These are phyloP conservation scores for Penicillium sclerotiorum DNA, from an alignment of 2,329 filamentous ascomycete species.

Conservation along the genomic window DNA sequence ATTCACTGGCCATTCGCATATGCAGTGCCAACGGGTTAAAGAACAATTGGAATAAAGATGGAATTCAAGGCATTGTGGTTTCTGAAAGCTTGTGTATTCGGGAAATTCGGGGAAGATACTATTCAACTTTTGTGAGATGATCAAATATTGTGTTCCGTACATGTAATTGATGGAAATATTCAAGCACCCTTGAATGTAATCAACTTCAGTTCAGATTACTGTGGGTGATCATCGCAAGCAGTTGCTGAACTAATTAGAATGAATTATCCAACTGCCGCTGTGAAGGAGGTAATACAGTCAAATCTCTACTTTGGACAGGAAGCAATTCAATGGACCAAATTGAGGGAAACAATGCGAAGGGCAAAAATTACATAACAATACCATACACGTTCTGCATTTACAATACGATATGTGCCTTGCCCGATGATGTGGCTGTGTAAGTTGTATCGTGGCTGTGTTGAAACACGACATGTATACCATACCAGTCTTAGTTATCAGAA, in stretches of 20 bases:
- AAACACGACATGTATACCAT: background rate
- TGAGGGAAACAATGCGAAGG: background rate
- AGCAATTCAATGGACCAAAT: background rate
- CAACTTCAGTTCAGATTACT: background rate
- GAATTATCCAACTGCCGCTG: background rate
- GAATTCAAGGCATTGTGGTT: too few species aligned
- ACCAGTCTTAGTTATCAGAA: background rate
- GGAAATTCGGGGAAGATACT: background rate
- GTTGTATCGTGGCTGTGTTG: background rate
- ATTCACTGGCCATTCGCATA: too few species aligned
- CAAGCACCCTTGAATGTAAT: background rate
- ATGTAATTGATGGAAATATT: background rate
- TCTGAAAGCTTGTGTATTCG: background rate
- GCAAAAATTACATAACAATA: background rate
- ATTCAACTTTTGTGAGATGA: background rate
- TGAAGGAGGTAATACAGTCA: background rate
- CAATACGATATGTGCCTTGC: background rate
- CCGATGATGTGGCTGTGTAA: background rate
- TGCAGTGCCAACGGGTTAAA: too few species aligned
- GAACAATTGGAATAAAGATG: too few species aligned
- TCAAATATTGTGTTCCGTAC: background rate
- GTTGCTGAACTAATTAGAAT: background rate
- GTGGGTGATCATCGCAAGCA: background rate
- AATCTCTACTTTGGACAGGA: background rate
- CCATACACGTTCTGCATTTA: background rate